Evolutionary conservation across 306 rosid genomes (phyloP).

Genomic region (Astragalus glycyphyllos): DNA sequence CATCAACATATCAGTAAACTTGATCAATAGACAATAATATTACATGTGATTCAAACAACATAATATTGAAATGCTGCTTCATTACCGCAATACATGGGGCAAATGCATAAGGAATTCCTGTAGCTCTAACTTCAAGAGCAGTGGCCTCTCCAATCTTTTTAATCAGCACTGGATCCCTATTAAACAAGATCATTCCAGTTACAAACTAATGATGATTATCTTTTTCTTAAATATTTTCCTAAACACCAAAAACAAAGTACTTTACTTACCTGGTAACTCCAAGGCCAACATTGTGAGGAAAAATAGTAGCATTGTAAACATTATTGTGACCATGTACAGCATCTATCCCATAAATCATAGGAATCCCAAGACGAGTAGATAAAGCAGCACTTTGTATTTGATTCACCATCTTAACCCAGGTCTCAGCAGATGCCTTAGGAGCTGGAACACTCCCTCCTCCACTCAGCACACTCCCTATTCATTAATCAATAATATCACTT

Average conservation of each 20-base stretch:
- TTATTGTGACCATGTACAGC: conserved; percentile 98
- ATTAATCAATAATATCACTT: conserved; percentile 31
- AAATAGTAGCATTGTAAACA: conserved; percentile 81
- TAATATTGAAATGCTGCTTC: conserved; percentile 1
- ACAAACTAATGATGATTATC: background rate
- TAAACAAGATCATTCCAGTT: background rate
- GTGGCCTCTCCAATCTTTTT: conserved; percentile 95
- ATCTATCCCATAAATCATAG: conserved; percentile 96
- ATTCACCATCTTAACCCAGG: conserved; percentile 84
- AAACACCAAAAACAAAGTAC: conserved; percentile 21
- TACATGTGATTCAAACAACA: background rate
- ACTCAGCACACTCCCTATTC: conserved; percentile 93
- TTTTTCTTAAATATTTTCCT: conserved; percentile 17
- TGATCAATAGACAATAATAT: background rate
- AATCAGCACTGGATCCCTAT: conserved; percentile 83
- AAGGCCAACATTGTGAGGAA: conserved; percentile 94
- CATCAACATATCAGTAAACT: conserved; percentile 23
- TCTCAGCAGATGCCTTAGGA: conserved; percentile 70
- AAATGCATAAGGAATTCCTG: conserved; percentile 90
- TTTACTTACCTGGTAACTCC: conserved; percentile 94
- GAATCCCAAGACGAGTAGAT: conserved; percentile 90
- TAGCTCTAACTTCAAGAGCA: conserved; percentile 97
- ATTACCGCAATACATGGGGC: conserved; percentile 99
- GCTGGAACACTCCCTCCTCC: conserved; percentile 99
- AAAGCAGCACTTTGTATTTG: conserved; percentile 77